These are phyloP conservation scores for Asterionellopsis glacialis DNA, from an alignment of 108 stramenopile genomes.

Conservation along the genomic window DNA sequence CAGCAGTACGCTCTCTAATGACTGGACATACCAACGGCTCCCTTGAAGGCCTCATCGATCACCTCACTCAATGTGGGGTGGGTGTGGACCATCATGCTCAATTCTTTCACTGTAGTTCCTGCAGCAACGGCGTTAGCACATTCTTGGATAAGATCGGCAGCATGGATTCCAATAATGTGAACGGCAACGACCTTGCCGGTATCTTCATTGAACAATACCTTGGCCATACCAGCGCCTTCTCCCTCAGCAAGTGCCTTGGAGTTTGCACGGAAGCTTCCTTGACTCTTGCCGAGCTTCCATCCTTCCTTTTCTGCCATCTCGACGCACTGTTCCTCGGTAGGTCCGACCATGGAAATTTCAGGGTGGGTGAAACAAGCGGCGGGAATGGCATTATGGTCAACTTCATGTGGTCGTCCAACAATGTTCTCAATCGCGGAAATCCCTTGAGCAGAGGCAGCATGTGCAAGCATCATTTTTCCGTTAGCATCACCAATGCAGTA, in stretches of 20 bases:
- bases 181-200: constrained; percentile 95
- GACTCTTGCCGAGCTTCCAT: constrained; percentile 92
- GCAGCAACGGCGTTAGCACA: constrained; percentile 97
- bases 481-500: constrained; percentile 99
- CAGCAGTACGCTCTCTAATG: constrained; percentile 50
- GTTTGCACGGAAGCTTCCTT: constrained; percentile 95
- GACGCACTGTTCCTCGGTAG: constrained; percentile 93
- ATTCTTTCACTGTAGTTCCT: constrained; percentile 94
- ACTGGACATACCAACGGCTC: constrained; percentile 93
- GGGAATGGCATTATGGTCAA: constrained; percentile 93
- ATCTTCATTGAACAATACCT: constrained; percentile 97
- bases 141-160: constrained; percentile 99
- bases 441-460: constrained; percentile 97
- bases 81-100: constrained; percentile 98
- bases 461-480: constrained; percentile 99
- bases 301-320: constrained; percentile 92
- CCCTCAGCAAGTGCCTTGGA: constrained; percentile 98
- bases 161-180: constrained; percentile 98
- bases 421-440: constrained; percentile 98
- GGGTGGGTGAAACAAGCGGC: constrained; percentile 99
- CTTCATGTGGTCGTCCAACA: constrained; percentile 78
- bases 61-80: constrained; percentile 98
- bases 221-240: constrained; percentile 97
- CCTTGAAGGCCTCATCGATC: constrained; percentile 98
- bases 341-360: constrained; percentile 97